phyloP scores from a whole-genome alignment of 768 basidiomycete species.

The Russula ochroleuca region DNA sequence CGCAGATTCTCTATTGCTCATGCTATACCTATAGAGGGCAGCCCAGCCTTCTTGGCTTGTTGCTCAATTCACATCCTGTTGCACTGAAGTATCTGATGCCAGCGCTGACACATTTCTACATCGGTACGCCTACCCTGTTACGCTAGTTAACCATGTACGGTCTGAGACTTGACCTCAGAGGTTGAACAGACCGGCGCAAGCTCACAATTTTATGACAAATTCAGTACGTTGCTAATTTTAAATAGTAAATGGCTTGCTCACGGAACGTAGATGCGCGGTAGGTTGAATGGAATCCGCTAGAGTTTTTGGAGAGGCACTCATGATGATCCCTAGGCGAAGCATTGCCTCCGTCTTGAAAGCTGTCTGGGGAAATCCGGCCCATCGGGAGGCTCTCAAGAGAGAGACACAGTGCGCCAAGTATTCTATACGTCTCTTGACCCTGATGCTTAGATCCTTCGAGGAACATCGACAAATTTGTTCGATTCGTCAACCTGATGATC shows the following conservation, averaged over 20 bases:
- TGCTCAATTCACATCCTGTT: slow-evolving; percentile 79
- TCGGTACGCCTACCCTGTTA: slow-evolving; percentile 50
- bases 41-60: slow-evolving; percentile 71
- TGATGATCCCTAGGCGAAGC: slow-evolving; percentile 54
- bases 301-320: background rate
- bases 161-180: slow-evolving; percentile 47
- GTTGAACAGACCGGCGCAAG: slow-evolving; percentile 97
- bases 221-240: slow-evolving; percentile 54
- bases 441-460: slow-evolving; percentile 37
- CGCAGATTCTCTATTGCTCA: slow-evolving; percentile 69
- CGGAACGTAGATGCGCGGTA: slow-evolving; percentile 49
- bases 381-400: slow-evolving; percentile 77
- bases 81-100: slow-evolving; percentile 88
- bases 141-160: background rate
- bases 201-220: slow-evolving; percentile 98
- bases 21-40: slow-evolving; percentile 61
- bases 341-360: slow-evolving; percentile 84
- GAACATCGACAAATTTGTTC: slow-evolving; percentile 88
- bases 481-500: slow-evolving; percentile 96
- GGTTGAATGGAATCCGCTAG: slow-evolving; percentile 22
- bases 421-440: background rate
- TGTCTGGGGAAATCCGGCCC: slow-evolving; percentile 87
- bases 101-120: slow-evolving; percentile 90
- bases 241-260: slow-evolving; percentile 1
- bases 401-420: slow-evolving; percentile 61